phyloP scores from a whole-genome alignment of 2,329 filamentous ascomycete genomes.

The Polychaeton citri region DNA sequence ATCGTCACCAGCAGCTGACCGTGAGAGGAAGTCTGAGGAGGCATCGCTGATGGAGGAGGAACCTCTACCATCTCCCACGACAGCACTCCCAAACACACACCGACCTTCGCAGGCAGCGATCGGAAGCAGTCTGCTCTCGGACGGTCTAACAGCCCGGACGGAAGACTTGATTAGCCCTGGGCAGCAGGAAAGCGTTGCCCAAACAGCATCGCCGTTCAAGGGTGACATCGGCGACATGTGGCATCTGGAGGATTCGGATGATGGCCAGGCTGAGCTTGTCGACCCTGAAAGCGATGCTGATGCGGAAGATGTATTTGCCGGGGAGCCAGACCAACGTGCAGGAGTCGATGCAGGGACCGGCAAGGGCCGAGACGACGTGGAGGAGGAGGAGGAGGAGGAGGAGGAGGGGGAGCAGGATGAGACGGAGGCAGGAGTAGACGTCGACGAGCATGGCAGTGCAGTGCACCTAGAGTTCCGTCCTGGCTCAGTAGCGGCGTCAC shows the following conservation, averaged over 20 bases:
- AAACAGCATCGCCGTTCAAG: not conserved
- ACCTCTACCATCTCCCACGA: not conserved
- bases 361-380: not conserved
- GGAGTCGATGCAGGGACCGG: not conserved
- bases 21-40: not conserved
- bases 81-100: not conserved
- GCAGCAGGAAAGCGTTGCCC: not conserved
- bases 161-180: not conserved
- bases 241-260: not conserved
- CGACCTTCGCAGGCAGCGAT: not conserved
- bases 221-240: not conserved
- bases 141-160: not conserved
- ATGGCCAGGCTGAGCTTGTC: not conserved
- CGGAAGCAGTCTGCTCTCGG: not conserved
- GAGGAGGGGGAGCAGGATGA: constrained; percentile 1
- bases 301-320: not conserved
- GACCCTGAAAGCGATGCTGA: not conserved
- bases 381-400: constrained; percentile 1
- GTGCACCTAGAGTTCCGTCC: constrained; percentile 14
- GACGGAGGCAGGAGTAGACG: not conserved
- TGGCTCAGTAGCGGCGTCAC: constrained; percentile 10
- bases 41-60: constrained; percentile 1
- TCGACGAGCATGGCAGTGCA: constrained; percentile 5
- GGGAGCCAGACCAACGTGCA: not conserved
- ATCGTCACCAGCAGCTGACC: constrained; percentile 3